Conservation (phyloP, 345 rosid genomes). For the Psidium guajava region DNA sequence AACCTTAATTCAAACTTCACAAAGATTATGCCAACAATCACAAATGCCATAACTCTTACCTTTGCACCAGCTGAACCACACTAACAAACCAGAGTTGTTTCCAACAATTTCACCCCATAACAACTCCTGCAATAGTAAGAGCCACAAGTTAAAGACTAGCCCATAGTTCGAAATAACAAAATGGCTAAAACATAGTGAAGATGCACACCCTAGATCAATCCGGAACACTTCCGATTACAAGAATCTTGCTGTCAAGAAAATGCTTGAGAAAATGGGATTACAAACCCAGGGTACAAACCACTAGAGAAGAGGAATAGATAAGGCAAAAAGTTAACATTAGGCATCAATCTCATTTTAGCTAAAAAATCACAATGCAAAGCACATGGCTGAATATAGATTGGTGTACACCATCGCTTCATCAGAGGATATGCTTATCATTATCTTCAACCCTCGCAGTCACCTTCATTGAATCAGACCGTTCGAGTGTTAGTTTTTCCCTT, state of each 20-base stretch:
- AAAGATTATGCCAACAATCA: not conserved
- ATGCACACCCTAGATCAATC: not conserved
- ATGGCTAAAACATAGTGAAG: not conserved
- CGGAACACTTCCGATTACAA: not conserved
- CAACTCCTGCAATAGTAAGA: not conserved
- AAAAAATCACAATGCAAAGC: too few relatives aligned
- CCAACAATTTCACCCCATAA: not conserved
- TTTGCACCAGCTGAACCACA: constrained; percentile 27
- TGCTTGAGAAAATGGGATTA: not conserved
- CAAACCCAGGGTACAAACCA: not conserved
- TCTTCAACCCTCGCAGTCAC: too few relatives aligned
- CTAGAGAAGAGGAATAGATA: not conserved
- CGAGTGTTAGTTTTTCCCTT: too few relatives aligned
- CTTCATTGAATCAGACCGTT: too few relatives aligned
- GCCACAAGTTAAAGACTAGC: not conserved
- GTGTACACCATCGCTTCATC: too few relatives aligned
- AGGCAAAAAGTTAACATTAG: too few relatives aligned
- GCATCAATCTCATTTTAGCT: too few relatives aligned
- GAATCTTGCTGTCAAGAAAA: not conserved
- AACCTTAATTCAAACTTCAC: not conserved
- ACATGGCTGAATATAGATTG: too few relatives aligned
- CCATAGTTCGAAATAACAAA: too few relatives aligned
- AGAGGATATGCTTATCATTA: too few relatives aligned
- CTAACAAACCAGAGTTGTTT: constrained; percentile 33
- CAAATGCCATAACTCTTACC: constrained; percentile 5